These are phyloP conservation scores for Solidago caesia DNA, from an alignment of 129 eudicot species.

Conservation along the genomic window DNA sequence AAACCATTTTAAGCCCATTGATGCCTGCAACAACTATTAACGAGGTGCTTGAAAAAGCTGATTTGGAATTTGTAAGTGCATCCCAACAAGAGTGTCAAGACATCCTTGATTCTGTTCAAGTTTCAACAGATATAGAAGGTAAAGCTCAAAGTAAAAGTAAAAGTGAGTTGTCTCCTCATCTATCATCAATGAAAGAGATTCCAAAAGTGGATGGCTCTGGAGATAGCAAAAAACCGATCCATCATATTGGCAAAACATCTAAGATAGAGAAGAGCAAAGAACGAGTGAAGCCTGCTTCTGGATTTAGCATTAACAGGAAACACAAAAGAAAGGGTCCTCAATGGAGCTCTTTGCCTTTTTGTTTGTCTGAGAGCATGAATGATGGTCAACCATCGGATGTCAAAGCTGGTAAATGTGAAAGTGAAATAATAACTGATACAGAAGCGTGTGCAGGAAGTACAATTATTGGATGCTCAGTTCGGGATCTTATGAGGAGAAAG, in stretches of 20 bases:
- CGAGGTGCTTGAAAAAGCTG: constrained; percentile 84
- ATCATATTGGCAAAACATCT: constrained; percentile 33
- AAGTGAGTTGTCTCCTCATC: constrained; percentile 22
- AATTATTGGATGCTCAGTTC: constrained; percentile 56
- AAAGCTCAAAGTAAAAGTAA: constrained; percentile 26
- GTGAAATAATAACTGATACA: constrained; percentile 23
- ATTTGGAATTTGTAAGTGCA: constrained; percentile 61
- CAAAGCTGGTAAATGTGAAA: constrained; percentile 21
- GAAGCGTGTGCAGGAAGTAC: constrained; percentile 30
- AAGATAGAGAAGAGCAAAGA: constrained; percentile 26
- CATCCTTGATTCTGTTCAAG: constrained; percentile 86
- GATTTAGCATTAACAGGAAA: constrained; percentile 30
- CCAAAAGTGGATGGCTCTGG: constrained; percentile 57
- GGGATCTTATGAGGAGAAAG: constrained; percentile 95
- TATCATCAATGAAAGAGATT: constrained; percentile 36
- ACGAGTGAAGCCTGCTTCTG: constrained; percentile 23
- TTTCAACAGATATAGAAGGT: constrained; percentile 37
- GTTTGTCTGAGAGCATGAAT: constrained; percentile 30
- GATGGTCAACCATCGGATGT: constrained; percentile 28
- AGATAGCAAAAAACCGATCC: constrained; percentile 39
- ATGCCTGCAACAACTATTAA: constrained; percentile 72
- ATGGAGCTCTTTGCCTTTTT: constrained; percentile 64
- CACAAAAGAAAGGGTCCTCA: constrained; percentile 46
- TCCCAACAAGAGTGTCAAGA: constrained; percentile 98
- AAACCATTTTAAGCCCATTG: constrained; percentile 78